These are phyloP conservation scores for Neurospora pannonica DNA, from an alignment of 495 filamentous ascomycete species.

Conservation along the genomic window DNA sequence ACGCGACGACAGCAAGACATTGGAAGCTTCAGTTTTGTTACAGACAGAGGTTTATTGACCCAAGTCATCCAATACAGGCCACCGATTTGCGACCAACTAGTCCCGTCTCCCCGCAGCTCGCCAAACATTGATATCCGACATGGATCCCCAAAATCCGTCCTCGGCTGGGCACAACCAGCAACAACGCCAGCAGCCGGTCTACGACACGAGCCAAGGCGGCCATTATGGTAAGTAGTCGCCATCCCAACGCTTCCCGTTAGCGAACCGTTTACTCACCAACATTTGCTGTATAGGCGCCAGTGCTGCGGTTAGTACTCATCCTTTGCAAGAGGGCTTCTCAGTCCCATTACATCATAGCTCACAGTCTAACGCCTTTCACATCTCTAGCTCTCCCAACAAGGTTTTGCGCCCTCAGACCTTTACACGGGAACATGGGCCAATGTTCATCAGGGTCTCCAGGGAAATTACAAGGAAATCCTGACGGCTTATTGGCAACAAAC, in stretches of 20 bases:
- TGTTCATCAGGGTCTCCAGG: constrained; percentile 90
- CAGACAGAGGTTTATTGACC: not conserved
- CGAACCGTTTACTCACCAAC: constrained; percentile 5
- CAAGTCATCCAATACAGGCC: constrained; percentile 1
- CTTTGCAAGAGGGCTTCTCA: not conserved
- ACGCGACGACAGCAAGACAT: not conserved
- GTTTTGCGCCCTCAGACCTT: constrained; percentile 76
- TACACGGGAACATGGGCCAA: constrained; percentile 95
- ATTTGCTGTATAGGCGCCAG: constrained; percentile 56
- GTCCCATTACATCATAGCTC: constrained; percentile 1
- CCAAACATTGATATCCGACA: constrained; percentile 14
- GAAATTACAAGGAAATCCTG: constrained; percentile 89
- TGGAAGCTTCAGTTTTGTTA: not conserved
- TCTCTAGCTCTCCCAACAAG: constrained; percentile 58
- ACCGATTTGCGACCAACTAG: constrained; percentile 5
- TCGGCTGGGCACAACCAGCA: constrained; percentile 27
- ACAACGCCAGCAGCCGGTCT: constrained; percentile 50
- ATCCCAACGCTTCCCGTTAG: not conserved
- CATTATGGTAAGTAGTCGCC: constrained; percentile 68
- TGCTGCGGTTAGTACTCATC: constrained; percentile 53
- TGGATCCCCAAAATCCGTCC: constrained; percentile 40
- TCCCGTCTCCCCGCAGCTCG: not conserved
- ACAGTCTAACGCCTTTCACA: constrained; percentile 2
- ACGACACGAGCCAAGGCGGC: constrained; percentile 73
- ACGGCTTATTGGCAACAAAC: constrained; percentile 98